Evolutionary conservation across 371 early-diverging fungal genomes (phyloP).

Genomic region (Mucor racemosus): DNA sequence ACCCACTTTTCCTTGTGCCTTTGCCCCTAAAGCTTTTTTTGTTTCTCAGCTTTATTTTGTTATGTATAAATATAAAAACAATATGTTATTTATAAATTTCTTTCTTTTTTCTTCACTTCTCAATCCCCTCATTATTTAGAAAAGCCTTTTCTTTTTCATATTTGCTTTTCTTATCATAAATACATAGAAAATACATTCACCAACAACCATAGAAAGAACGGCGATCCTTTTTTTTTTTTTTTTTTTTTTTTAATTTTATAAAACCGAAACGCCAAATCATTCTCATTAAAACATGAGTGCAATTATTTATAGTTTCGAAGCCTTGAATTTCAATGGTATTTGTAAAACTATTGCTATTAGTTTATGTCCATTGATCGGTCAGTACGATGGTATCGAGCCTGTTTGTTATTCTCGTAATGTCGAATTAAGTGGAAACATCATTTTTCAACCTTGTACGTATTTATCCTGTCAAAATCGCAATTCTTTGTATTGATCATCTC

Average conservation of each 20-base stretch:
- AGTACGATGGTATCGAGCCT: conserved; percentile 78
- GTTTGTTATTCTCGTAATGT: conserved; percentile 92
- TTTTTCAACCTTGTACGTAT: conserved; percentile 87
- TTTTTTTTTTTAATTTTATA: not conserved
- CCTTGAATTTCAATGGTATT: conserved; percentile 75
- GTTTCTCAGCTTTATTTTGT: too few relatives aligned
- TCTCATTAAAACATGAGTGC: conserved; percentile 33
- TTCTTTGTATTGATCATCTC: not conserved
- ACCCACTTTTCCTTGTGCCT: not conserved
- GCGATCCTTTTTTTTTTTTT: not conserved
- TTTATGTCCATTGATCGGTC: conserved; percentile 87
- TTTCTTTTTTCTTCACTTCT: conserved; percentile 10
- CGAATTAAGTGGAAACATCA: conserved; percentile 71
- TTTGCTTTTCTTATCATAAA: not conserved
- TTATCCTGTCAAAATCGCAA: not conserved
- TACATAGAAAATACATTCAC: too few relatives aligned
- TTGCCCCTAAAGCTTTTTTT: not conserved
- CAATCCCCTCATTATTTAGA: not conserved
- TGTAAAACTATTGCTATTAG: conserved; percentile 84
- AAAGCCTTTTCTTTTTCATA: not conserved
- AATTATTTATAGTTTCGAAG: conserved; percentile 47
- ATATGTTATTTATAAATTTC: conserved; percentile 11
- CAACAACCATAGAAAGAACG: not conserved
- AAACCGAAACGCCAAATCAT: conserved; percentile 6
- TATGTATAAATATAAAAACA: conserved; percentile 1